Percentiles rank a stretch among this genome's conserved stretches.
Evolutionary conservation across 2,329 filamentous ascomycete genomes (phyloP).

Genomic region (Xylariaceae sp.): DNA sequence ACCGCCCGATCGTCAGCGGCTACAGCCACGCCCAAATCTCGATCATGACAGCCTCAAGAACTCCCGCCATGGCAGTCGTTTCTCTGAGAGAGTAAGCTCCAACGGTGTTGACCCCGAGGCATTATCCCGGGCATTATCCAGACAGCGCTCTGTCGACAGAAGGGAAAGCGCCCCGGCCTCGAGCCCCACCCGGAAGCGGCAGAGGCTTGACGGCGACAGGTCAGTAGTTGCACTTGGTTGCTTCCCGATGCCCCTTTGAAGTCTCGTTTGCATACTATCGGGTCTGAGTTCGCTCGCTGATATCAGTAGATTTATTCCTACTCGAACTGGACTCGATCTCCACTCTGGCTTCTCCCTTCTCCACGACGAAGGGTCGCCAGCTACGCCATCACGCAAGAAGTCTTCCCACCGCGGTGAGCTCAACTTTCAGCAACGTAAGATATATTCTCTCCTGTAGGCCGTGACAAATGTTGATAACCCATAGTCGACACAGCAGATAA

Average conservation of each 20-base stretch:
- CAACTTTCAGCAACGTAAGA: conserved; percentile 85
- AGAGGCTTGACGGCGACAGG: conserved; percentile 58
- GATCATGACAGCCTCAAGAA: conserved; percentile 34
- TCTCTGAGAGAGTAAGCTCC: conserved; percentile 35
- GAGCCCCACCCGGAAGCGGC: conserved; percentile 55
- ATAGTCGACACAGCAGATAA: conserved; percentile 87
- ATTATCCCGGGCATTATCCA: conserved; percentile 46
- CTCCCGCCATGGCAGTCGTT: conserved; percentile 34
- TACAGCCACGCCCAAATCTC: conserved; percentile 39
- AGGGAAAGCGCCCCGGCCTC: conserved; percentile 49
- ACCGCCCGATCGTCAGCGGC: conserved; percentile 39
- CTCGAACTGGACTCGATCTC: conserved; percentile 85
- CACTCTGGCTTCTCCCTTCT: conserved; percentile 88
- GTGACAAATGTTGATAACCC: conserved; percentile 23
- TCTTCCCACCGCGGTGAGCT: conserved; percentile 83
- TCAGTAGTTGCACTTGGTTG: conserved; percentile 30
- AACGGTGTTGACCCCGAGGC: conserved; percentile 44
- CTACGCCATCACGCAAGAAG: conserved; percentile 79
- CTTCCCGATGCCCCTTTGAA: neutral
- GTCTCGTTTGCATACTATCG: neutral
- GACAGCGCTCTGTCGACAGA: conserved; percentile 47
- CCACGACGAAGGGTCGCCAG: conserved; percentile 87
- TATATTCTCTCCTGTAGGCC: neutral
- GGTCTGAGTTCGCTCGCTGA: conserved; percentile 7
- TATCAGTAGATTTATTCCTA: conserved; percentile 78